Evolutionary conservation across 2,329 filamentous ascomycete genomes (phyloP).

Genomic region (Claviceps spartinae): DNA sequence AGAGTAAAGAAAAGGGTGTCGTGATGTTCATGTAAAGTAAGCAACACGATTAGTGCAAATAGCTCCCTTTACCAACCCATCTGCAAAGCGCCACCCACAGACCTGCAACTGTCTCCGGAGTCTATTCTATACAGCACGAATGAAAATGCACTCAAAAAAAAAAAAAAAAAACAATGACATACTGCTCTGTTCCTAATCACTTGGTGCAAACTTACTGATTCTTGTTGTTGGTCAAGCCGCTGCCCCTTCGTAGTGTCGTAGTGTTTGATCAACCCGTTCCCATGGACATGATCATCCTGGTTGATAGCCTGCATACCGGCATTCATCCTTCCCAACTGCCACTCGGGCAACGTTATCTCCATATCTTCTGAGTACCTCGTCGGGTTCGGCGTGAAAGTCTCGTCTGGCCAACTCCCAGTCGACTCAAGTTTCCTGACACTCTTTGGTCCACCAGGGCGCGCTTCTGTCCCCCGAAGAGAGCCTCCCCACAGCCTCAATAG

Average conservation of each 20-base stretch:
- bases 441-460: too few relatives aligned
- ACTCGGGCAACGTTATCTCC: slow-evolving; percentile 64
- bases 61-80: too few relatives aligned
- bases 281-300: neutral
- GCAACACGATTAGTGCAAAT: neutral
- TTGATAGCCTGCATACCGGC: slow-evolving; percentile 21
- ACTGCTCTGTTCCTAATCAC: neutral
- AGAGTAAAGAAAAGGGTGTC: neutral
- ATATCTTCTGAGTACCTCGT: slow-evolving; percentile 49
- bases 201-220: neutral
- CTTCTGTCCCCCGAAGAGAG: too few relatives aligned
- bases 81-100: too few relatives aligned
- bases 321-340: slow-evolving; percentile 47
- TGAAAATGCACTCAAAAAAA: neutral
- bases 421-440: too few relatives aligned
- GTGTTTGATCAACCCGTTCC: too few relatives aligned
- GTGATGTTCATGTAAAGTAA: neutral
- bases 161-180: neutral
- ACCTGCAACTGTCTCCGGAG: neutral
- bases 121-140: neutral
- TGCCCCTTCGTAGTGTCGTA: neutral
- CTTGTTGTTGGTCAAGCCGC: neutral
- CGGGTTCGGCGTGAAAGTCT: too few relatives aligned
- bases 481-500: too few relatives aligned
- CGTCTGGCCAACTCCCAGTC: too few relatives aligned